Percentiles rank a stretch among this genome's conserved stretches.
These are phyloP conservation scores for Moesziomyces globuligerus DNA, from an alignment of 1,284 basidiomycete genomes.

Conservation along the genomic window DNA sequence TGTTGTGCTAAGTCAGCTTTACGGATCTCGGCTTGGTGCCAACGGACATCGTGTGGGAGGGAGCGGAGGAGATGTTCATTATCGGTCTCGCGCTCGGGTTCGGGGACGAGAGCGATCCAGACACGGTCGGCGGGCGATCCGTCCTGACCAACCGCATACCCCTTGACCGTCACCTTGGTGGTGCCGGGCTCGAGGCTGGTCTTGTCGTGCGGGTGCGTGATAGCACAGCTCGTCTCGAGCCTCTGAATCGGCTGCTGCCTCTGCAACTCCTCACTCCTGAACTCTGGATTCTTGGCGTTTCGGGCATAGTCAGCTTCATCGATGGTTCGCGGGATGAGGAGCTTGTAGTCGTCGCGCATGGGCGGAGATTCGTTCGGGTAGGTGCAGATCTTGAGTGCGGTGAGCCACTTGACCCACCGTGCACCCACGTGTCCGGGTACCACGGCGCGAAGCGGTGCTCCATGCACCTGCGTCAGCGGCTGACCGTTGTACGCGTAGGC, in stretches of 20 bases:
- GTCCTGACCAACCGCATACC: slow-evolving; percentile 48
- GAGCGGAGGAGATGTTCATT: slow-evolving; percentile 21
- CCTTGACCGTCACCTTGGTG: slow-evolving; percentile 17
- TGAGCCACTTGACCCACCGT: slow-evolving; percentile 82
- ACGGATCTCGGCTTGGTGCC: slow-evolving; percentile 23
- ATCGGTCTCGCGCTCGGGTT: background rate
- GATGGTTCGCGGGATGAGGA: slow-evolving; percentile 71
- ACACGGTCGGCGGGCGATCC: slow-evolving; percentile 26
- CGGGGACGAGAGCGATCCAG: slow-evolving; percentile 16
- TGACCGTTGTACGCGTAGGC: slow-evolving; percentile 67
- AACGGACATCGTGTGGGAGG: slow-evolving; percentile 14
- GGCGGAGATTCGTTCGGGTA: slow-evolving; percentile 25
- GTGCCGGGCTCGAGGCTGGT: background rate
- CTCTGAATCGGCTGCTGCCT: slow-evolving; percentile 29
- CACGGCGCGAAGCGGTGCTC: slow-evolving; percentile 75
- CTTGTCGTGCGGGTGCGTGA: slow-evolving; percentile 26
- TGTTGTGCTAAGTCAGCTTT: background rate
- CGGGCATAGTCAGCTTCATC: slow-evolving; percentile 72
- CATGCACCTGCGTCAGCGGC: slow-evolving; percentile 74
- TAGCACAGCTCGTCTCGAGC: slow-evolving; percentile 36
- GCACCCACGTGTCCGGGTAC: slow-evolving; percentile 78
- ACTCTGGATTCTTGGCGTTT: slow-evolving; percentile 11
- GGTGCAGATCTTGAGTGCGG: slow-evolving; percentile 56
- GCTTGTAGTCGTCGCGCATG: slow-evolving; percentile 34
- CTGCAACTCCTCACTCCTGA: slow-evolving; percentile 16